A percentile compares a stretch with the other conserved stretches of the same genome.
Conservation (phyloP, 257 asterid species). For the Voacanga thouarsii region DNA sequence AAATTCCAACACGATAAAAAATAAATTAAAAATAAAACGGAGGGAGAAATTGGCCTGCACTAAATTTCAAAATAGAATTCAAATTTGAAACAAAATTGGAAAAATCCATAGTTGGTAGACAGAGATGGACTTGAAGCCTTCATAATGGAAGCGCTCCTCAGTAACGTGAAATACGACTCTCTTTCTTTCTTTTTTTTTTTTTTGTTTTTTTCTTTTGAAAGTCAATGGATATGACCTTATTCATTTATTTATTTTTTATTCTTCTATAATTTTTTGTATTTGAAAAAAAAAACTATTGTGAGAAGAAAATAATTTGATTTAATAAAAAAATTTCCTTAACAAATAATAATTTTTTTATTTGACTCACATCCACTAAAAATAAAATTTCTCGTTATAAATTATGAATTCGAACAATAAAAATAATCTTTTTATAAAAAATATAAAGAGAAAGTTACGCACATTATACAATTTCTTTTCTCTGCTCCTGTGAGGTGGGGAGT, state of each 20-base stretch:
- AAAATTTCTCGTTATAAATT: no score
- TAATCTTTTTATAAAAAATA: no score
- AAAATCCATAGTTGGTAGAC: background rate
- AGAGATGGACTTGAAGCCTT: background rate
- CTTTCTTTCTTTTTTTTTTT: background rate
- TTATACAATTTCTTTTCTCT: no score
- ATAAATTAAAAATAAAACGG: background rate
- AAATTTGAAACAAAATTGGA: background rate
- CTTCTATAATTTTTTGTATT: background rate
- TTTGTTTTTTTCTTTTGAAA: background rate
- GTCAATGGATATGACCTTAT: no score
- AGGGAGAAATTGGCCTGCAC: background rate
- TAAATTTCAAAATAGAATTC: background rate
- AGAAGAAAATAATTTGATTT: no score
- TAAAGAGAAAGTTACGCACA: no score
- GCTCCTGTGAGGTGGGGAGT: no score
- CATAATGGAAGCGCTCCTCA: background rate
- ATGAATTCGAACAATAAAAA: no score
- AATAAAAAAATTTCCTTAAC: no score
- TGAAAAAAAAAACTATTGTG: no score
- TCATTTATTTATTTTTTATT: background rate
- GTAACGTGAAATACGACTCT: background rate
- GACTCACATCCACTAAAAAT: no score
- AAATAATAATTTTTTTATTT: no score
- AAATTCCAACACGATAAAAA: background rate